Base-by-base conservation (phyloP, 495 filamentous ascomycete genomes). In the Viridothelium virens region DNA sequence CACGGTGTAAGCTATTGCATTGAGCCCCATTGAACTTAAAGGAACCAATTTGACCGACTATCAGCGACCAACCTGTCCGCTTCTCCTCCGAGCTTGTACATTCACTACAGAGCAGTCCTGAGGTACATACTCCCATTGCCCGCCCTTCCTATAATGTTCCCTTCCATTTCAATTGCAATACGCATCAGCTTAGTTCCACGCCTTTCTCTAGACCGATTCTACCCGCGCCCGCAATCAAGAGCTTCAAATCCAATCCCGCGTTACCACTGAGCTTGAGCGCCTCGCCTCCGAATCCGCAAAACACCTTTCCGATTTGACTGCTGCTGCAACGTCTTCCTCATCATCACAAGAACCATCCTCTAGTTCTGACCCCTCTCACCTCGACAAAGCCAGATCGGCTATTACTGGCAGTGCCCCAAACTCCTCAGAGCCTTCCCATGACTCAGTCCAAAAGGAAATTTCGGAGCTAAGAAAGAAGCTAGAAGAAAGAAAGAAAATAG, bases 21-120 rank as follows among this genome's bases (percentile, higher is more conserved):
- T 1, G 25, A 39, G 7, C 18, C 6, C 62, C 66, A 68, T 70
- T 69, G 56, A 48, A 63, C 18, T 11, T 12, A 14, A 11, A 14
- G 2, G 34, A 56, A 61, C 33, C 12, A 14, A 11, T 33, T 56
- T 66, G 62, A 70, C 61, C 31, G 11, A 63, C 56, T 62, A 61
- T 65, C 75, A 97, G 93, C 73, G 83, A 89, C 75, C 85, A 88
- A 36, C 90, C 93, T 65, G 83, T 96, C 72, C 87, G 89, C 70
- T 91, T 97, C 79, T 96, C 92, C 64, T 85, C 88, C 69, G 86
- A 88, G 75, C 81, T 98, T 73, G 82, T 95, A 65, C 85, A 94
- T 56, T 84, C 86, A 66, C 83, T 98, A 66, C 88, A 96, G 71
- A 83, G 83, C 68, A 95, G 86, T 80, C 83, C 86, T 67, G 91